A percentile compares a stretch with the other conserved stretches of the same genome.
Conservation (phyloP, 2,329 filamentous ascomycete genomes). For the Xylariaceae sp. region DNA sequence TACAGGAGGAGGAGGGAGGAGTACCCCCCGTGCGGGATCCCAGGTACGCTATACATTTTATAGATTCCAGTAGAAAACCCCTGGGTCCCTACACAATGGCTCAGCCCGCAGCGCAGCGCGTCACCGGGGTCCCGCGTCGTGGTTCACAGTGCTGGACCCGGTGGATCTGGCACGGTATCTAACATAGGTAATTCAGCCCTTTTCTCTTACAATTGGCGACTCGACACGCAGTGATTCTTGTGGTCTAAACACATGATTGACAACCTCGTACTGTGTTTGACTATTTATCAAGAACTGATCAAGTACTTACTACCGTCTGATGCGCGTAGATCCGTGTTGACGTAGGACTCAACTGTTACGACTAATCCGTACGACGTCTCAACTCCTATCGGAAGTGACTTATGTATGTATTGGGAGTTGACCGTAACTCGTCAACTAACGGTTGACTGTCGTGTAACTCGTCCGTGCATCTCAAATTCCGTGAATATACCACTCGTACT, state of each 20-base stretch:
- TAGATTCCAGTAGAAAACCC: slow-evolving; percentile 8
- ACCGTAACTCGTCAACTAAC: neutral
- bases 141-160: slow-evolving; percentile 9
- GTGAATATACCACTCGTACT: neutral
- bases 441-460: neutral
- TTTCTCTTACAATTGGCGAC: too few relatives aligned
- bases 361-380: too few relatives aligned
- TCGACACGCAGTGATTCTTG: too few relatives aligned
- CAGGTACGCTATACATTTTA: slow-evolving; percentile 9
- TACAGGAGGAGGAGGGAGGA: too few relatives aligned
- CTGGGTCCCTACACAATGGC: slow-evolving; percentile 5
- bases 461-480: neutral
- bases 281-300: too few relatives aligned
- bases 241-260: too few relatives aligned
- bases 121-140: slow-evolving; percentile 17
- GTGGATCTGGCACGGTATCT: slow-evolving; percentile 10
- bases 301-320: too few relatives aligned
- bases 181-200: neutral
- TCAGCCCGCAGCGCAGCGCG: slow-evolving; percentile 12
- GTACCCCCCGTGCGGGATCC: slow-evolving; percentile 2
- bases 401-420: neutral
- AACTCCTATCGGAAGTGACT: neutral
- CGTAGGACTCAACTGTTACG: too few relatives aligned
- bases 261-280: too few relatives aligned
- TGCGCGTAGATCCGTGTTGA: too few relatives aligned